Evolutionary conservation across 176 grass and related monocot species (phyloP), one percentile per base, ranked within the genome.

Genomic region (Oryza rufipogon): DNA sequence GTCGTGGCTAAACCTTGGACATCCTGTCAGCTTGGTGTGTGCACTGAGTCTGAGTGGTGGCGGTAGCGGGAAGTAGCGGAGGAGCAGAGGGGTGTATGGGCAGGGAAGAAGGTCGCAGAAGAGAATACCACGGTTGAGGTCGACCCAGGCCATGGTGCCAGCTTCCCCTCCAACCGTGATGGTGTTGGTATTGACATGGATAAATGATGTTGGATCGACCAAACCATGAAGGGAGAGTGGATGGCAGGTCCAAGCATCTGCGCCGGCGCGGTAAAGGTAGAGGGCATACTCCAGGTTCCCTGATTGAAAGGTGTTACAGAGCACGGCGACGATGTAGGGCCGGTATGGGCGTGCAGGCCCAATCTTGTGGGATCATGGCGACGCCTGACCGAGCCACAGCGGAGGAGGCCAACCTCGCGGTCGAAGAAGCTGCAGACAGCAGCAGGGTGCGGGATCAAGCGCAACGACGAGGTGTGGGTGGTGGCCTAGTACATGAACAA

Each of bases 61-160:
- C 26, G 45, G 64, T 2, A 69, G 45, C 19, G 44, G 78, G 9
- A 69, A 25, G 10, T 49, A 80, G 42, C 63, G 61, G 12, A 54
- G 61, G 12, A 54, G 51, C 11, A 17, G 5, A 42, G 19, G 36
- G 36, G 4, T 19, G 63, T 36, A 0, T 38, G 36, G 4, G 0
- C 36, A 38, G 36, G 36, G 64, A 10, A 49, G 10, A 11, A 80
- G 17, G 11, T 68, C 64, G 0, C 42, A 68, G 26, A 80, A 23
- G 58, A 78, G 36, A 63, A 78, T 78, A 1, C 39, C 76, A 2
- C 42, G 15, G 16, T 28, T 14, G 42, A 68, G 64, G 5, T 80
- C 77, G 23, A 67, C 63, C 13, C 65, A 79, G 22, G 6, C 77
- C 6, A 80, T 38, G 78, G 78, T 80, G 45, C 17, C 65, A 3